Base-by-base conservation (phyloP, 352 stramenopile genomes). In the Peronospora belbahrii region DNA sequence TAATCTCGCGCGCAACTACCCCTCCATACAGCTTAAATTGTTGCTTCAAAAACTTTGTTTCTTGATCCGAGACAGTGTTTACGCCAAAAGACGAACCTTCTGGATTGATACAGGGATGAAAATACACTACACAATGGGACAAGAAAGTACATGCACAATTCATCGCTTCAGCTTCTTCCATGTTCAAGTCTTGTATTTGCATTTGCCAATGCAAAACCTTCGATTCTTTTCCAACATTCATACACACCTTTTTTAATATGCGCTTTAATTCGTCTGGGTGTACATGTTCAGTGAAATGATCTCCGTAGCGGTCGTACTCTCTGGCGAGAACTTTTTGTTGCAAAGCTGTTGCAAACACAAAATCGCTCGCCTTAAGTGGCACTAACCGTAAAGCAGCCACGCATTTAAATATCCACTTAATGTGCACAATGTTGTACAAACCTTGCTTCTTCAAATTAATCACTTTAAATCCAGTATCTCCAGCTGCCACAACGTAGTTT, bases 401-500 rank as follows among this genome's bases (percentile, higher is more conserved):
- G 7, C 76, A 86, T 6, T 25, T 48, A 2, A 74, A 45, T n/a
- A 90, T 43, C 76, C 79, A 93, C 13, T 65, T 48, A 32, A 87
- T 41, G 11, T 74, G 66, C 20, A 90, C 54, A 17, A 93, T 75
- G 43, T 90, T 76, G 58, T 85, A 87, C 30, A 72, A 52, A 1
- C 74, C 78, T 54, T 93, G 82, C 51, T 86, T 88, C 37, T 85
- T 86, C 38, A 90, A 46, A 44, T 89, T 93, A 15, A 52, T 50
- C 15, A 90, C 70, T 58, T 90, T 93, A 32, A 93, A 82, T 2
- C 82, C 82, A 15, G 70, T 38, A 40, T 82, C 55, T 11, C 62
- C 68, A 6, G 77, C 66, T 2, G 74, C 82, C 7, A 93, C 52
- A 10, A 93, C 70, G 36, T 71, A 87, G 28, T 65, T 65, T 3